Evolutionary conservation across 768 basidiomycete species (phyloP).

Genomic region (Myochromella boudieri): DNA sequence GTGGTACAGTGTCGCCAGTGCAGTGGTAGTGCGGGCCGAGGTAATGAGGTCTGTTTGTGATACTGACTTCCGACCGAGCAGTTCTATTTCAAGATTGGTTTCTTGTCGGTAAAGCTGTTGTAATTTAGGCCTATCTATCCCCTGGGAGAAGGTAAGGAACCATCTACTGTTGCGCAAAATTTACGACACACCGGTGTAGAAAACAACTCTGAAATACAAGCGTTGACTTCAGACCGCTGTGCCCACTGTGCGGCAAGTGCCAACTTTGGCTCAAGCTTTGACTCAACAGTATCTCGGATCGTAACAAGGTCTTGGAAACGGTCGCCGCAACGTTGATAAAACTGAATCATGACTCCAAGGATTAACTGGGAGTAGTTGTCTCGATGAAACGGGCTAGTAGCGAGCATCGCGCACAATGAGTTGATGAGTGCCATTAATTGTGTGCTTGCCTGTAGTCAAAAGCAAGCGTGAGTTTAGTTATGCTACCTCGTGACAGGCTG

Average conservation of each 20-base stretch:
- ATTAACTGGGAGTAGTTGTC: slow-evolving; percentile 96
- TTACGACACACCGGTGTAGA: slow-evolving; percentile 44
- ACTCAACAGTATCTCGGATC: slow-evolving; percentile 26
- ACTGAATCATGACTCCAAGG: slow-evolving; percentile 91
- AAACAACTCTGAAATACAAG: slow-evolving; percentile 69
- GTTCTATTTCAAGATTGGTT: slow-evolving; percentile 71
- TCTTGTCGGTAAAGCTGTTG: slow-evolving; percentile 72
- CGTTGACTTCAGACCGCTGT: slow-evolving; percentile 75
- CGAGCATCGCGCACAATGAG: slow-evolving; percentile 88
- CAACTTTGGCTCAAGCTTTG: slow-evolving; percentile 44
- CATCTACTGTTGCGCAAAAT: background rate
- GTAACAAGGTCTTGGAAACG: slow-evolving; percentile 77
- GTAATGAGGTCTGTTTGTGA: slow-evolving; percentile 64
- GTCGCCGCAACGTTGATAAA: slow-evolving; percentile 92
- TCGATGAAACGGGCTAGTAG: slow-evolving; percentile 89
- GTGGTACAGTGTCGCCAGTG: slow-evolving; percentile 77
- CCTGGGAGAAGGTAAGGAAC: slow-evolving; percentile 26
- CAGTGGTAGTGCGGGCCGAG: slow-evolving; percentile 69
- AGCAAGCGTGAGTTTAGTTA: background rate
- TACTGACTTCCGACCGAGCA: slow-evolving; percentile 57
- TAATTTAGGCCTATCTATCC: slow-evolving; percentile 39
- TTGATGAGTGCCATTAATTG: slow-evolving; percentile 89
- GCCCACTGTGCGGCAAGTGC: slow-evolving; percentile 80
- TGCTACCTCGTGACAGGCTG: slow-evolving; percentile 4
- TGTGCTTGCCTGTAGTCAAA: slow-evolving; percentile 61